These are phyloP conservation scores for Diversispora epigaea DNA, from an alignment of 192 early-diverging fungal genomes.

Conservation along the genomic window DNA sequence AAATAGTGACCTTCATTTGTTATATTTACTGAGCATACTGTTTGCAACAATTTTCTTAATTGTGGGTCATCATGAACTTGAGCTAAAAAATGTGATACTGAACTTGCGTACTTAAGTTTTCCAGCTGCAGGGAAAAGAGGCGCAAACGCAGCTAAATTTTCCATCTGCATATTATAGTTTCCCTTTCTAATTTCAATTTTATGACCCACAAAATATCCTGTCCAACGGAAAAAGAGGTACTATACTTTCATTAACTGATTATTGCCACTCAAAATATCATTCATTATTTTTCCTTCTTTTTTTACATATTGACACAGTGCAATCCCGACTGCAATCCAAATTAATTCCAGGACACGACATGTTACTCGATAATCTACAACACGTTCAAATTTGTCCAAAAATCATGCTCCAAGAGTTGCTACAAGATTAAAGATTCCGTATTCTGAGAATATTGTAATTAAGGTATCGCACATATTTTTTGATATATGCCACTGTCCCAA, in stretches of 20 bases:
- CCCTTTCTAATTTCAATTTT: conserved; percentile 10
- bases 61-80: conserved; percentile 1
- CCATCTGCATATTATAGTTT: background rate
- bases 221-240: background rate
- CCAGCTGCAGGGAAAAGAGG: background rate
- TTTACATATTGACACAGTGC: conserved; percentile 8
- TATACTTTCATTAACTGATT: background rate
- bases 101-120: background rate
- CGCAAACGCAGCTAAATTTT: background rate
- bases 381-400: conserved; percentile 2
- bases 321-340: conserved; percentile 1
- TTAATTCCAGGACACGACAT: conserved; percentile 21
- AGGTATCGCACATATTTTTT: background rate
- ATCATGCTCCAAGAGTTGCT: background rate
- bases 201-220: conserved; percentile 14
- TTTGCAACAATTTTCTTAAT: background rate
- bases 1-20: conserved; percentile 1
- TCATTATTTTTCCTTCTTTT: background rate
- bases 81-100: conserved; percentile 13
- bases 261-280: background rate
- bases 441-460: background rate
- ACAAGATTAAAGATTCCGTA: background rate
- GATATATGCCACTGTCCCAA: conserved; percentile 8
- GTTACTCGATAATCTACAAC: conserved; percentile 10
- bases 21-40: conserved; percentile 9